Evolutionary conservation across 805 yeast species (phyloP).

Genomic region (Komagataella mondaviorum): DNA sequence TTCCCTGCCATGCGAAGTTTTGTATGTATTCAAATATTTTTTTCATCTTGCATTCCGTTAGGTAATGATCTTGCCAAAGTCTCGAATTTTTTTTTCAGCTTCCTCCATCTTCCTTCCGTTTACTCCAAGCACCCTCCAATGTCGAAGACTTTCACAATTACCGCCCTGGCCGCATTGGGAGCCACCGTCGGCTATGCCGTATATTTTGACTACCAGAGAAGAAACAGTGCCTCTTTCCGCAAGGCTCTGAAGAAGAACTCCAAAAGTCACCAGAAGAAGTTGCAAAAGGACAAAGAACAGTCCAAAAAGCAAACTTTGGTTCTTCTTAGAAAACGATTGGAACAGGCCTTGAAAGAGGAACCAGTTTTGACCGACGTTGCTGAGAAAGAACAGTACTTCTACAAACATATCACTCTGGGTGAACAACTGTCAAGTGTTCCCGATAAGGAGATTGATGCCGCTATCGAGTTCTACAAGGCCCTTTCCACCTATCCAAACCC

Average conservation of each 20-base stretch:
- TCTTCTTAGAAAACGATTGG: conserved; percentile 46
- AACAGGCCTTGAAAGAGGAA: conserved; percentile 47
- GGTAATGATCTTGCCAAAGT: not conserved
- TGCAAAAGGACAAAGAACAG: conserved; percentile 39
- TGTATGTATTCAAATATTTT: too few species aligned
- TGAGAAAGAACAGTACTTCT: conserved; percentile 68
- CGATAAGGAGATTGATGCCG: conserved; percentile 68
- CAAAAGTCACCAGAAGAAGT: conserved; percentile 44
- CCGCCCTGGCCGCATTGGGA: conserved; percentile 29
- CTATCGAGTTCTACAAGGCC: conserved; percentile 87
- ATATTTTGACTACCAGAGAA: conserved; percentile 88
- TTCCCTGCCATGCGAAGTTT: not conserved
- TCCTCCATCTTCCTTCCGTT: conserved; percentile 41
- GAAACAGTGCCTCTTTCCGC: conserved; percentile 75
- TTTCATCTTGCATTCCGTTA: not conserved
- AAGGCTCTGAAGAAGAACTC: conserved; percentile 51
- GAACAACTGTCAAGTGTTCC: conserved; percentile 63
- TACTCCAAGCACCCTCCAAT: conserved; percentile 48
- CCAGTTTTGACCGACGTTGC: conserved; percentile 62
- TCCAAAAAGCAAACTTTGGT: conserved; percentile 48
- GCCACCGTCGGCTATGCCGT: conserved; percentile 62
- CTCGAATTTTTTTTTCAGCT: not conserved
- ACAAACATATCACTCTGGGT: conserved; percentile 73
- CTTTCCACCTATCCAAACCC: conserved; percentile 91
- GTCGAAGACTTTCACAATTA: conserved; percentile 11